Evolutionary conservation across 2,329 filamentous ascomycete species (phyloP), one percentile per base, ranked within the genome.

Genomic region (Pyrenophora teres): DNA sequence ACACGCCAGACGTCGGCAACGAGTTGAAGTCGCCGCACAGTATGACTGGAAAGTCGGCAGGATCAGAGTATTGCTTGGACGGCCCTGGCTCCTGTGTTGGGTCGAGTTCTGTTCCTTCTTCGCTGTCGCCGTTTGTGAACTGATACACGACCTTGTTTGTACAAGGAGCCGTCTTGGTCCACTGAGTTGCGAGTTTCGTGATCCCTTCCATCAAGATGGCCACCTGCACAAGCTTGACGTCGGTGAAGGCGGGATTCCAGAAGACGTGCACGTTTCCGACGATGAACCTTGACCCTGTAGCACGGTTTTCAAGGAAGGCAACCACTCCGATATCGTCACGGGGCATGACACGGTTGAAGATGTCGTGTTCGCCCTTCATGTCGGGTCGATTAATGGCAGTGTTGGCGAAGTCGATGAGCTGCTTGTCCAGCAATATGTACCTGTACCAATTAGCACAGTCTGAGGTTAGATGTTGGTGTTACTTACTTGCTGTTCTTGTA

Each of bases 1-100:
- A 96, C 0, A 97, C 92, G 37, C 91, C 92, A 45, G 92, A 97
- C 48, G 90, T 87, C 10, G 85, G 83, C 1, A 87, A 88, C 3
- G 93, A 97, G 77, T 99, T 99, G 81, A 97, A 96, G 74, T 99
- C 94, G 64, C 93, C 93, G 65, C 93, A 97, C 45, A 99, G 84
- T 52, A 99, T 77, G 32, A 97, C 79, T 1, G 94, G 94, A 40
- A 99, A 95, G 62, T 96, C 89, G 1, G 90, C 89, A 61, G 89
- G 90, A 67, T 84, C 89, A 23, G 87, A 80, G 74, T 99, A 99
- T 69, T 95, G 89, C 74, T 91, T 85, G 19, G 92, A 96, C 1
- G 92, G 91, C 1, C 83, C 88, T 0, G 89, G 88, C 40, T 89
- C 86, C 23, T 82, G 79, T 25, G 81, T 76, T 2, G 83, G 78